Conservation (phyloP, 1,284 basidiomycete species). For the Farysia itapuensis region DNA sequence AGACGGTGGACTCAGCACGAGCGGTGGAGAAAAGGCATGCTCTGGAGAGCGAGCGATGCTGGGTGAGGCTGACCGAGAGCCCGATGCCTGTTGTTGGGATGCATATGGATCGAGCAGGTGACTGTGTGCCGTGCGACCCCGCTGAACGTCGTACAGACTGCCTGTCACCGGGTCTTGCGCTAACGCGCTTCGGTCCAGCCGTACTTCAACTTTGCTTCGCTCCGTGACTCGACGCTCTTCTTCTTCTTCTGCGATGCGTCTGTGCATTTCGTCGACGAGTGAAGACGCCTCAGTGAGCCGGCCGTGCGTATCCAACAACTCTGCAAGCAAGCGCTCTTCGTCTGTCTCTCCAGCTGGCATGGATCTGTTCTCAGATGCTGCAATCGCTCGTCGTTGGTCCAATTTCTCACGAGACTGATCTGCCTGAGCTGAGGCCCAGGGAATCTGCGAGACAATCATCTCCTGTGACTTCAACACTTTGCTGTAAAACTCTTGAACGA, state of each 20-base stretch:
- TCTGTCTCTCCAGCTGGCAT: constrained; percentile 9
- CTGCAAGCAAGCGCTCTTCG: constrained; percentile 41
- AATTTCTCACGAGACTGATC: constrained; percentile 8
- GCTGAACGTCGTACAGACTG: constrained; percentile 15
- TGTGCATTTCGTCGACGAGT: constrained; percentile 30
- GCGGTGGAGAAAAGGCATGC: neutral
- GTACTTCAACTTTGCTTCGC: constrained; percentile 31
- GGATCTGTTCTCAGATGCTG: constrained; percentile 1
- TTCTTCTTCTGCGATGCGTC: constrained; percentile 28
- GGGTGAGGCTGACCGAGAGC: constrained; percentile 8
- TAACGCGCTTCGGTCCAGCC: constrained; percentile 35
- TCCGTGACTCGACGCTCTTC: constrained; percentile 38
- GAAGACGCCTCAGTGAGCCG: constrained; percentile 15
- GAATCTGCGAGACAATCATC: constrained; percentile 36
- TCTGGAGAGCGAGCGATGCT: neutral
- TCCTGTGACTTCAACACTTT: constrained; percentile 33
- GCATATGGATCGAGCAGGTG: neutral
- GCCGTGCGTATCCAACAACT: constrained; percentile 43
- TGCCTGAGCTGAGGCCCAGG: constrained; percentile 44
- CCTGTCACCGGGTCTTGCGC: constrained; percentile 24
- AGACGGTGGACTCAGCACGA: neutral
- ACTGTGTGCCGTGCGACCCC: neutral
- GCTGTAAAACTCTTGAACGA: constrained; percentile 33
- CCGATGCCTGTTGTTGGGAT: neutral
- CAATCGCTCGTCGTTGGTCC: constrained; percentile 1